phyloP scores from a whole-genome alignment of 2,329 filamentous ascomycete species.

The Colletotrichum sidae region DNA sequence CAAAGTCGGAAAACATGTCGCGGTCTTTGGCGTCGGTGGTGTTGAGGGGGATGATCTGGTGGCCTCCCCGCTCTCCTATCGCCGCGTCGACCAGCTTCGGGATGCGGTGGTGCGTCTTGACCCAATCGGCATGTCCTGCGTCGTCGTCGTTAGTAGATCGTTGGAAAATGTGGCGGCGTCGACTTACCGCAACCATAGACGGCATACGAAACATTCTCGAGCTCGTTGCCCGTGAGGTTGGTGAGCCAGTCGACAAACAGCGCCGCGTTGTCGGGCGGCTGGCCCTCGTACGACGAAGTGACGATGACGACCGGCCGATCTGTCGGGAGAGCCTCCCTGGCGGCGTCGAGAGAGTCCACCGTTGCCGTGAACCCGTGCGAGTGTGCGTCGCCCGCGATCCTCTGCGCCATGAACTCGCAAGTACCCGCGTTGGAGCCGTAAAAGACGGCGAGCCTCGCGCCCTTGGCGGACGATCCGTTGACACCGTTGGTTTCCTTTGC shows the following conservation, averaged over 20 bases:
- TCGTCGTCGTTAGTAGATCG: background rate
- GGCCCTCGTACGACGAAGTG: slow-evolving; percentile 76
- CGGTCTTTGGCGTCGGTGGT: slow-evolving; percentile 71
- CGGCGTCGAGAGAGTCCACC: slow-evolving; percentile 68
- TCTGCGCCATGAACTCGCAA: slow-evolving; percentile 73
- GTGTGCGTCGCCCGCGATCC: slow-evolving; percentile 66
- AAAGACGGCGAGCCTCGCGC: slow-evolving; percentile 65
- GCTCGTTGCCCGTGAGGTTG: slow-evolving; percentile 55
- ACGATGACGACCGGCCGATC: slow-evolving; percentile 71
- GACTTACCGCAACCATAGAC: slow-evolving; percentile 72
- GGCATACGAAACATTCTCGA: slow-evolving; percentile 68
- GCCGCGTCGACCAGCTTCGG: slow-evolving; percentile 71
- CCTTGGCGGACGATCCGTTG: slow-evolving; percentile 13
- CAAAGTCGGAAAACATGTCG: slow-evolving; percentile 76
- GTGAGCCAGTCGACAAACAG: slow-evolving; percentile 75
- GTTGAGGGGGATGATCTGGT: slow-evolving; percentile 57
- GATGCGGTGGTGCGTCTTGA: slow-evolving; percentile 73
- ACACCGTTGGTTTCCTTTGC: background rate
- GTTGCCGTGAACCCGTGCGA: slow-evolving; percentile 65
- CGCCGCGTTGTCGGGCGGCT: slow-evolving; percentile 75
- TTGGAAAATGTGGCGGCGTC: rapidly evolving
- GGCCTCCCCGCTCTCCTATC: slow-evolving; percentile 53
- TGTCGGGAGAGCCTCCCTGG: slow-evolving; percentile 66
- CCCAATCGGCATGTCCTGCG: slow-evolving; percentile 61
- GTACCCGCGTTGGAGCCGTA: slow-evolving; percentile 80